phyloP scores from a whole-genome alignment of 306 rosid genomes.

The Boehmeria nivea region DNA sequence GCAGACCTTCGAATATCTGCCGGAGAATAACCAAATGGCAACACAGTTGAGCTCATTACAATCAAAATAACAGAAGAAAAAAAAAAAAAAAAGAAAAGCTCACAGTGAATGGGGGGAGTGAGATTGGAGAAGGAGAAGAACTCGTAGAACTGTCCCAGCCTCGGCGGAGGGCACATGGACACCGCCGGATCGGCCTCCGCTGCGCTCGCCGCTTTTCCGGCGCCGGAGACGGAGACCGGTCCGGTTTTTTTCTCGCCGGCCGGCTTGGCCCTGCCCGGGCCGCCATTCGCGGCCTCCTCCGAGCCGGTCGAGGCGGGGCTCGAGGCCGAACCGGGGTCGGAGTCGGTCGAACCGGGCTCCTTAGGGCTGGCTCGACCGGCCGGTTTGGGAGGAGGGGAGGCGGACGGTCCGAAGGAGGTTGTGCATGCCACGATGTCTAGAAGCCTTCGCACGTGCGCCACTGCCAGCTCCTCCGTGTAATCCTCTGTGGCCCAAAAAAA shows the following conservation, averaged over 20 bases:
- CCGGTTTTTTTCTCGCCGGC: constrained; percentile 27
- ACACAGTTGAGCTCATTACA: background rate
- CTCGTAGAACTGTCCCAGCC: constrained; percentile 82
- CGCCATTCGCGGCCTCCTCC: constrained; percentile 4
- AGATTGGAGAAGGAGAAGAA: constrained; percentile 85
- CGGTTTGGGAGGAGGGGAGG: constrained; percentile 38
- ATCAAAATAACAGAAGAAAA: background rate
- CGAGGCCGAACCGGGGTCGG: constrained; percentile 28
- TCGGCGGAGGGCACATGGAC: constrained; percentile 79
- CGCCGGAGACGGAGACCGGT: constrained; percentile 11
- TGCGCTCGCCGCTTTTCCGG: constrained; percentile 9
- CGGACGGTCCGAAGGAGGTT: constrained; percentile 43
- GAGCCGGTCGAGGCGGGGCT: no score
- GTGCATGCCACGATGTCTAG: constrained; percentile 81
- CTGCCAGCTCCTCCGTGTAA: constrained; percentile 65
- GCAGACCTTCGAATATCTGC: constrained; percentile 84
- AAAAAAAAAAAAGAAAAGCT: no score
- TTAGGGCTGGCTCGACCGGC: constrained; percentile 28
- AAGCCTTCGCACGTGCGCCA: constrained; percentile 74
- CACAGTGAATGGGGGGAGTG: constrained; percentile 84
- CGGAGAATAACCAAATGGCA: constrained; percentile 9
- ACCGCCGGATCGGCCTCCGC: constrained; percentile 30
- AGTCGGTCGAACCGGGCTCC: constrained; percentile 30
- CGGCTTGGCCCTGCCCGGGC: constrained; percentile 2
- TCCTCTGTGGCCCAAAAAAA: constrained; percentile 61